A percentile compares a stretch with the other conserved stretches of the same genome.
phyloP scores from a whole-genome alignment of 2,329 filamentous ascomycete genomes.

The Aspergillus aculeatus region DNA sequence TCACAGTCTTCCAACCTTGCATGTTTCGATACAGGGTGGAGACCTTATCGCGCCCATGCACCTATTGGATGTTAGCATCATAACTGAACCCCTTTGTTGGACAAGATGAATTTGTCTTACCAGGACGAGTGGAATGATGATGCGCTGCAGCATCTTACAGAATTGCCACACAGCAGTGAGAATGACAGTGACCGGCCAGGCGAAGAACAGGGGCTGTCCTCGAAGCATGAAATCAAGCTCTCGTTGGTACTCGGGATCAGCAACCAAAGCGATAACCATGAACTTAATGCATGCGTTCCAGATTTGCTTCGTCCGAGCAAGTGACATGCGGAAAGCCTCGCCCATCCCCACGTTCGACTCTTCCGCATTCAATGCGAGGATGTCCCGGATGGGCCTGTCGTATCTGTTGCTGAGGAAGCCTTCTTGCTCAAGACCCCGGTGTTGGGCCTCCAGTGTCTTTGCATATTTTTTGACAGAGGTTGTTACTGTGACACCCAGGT shows the following conservation, averaged over 20 bases:
- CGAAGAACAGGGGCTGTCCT: constrained; percentile 33
- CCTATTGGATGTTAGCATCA: constrained; percentile 15
- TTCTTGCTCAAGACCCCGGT: constrained; percentile 16
- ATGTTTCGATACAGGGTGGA: constrained; percentile 19
- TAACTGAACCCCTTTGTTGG: background rate
- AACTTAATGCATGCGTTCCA: constrained; percentile 42
- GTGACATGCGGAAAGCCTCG: constrained; percentile 38
- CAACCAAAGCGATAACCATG: constrained; percentile 49
- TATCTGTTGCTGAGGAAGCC: constrained; percentile 19
- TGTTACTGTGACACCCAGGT: constrained; percentile 43
- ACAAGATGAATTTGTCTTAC: background rate
- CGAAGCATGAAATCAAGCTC: constrained; percentile 47
- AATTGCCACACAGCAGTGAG: constrained; percentile 50
- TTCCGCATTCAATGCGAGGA: constrained; percentile 24
- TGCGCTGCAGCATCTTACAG: constrained; percentile 43
- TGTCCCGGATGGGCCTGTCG: constrained; percentile 30
- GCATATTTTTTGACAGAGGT: constrained; percentile 26
- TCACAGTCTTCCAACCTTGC: constrained; percentile 41
- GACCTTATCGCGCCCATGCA: constrained; percentile 49
- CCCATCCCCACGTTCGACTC: background rate
- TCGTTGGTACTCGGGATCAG: constrained; percentile 52
- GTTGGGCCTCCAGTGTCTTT: constrained; percentile 12
- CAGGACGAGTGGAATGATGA: constrained; percentile 47
- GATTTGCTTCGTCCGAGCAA: constrained; percentile 33
- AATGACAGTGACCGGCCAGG: constrained; percentile 36